Conservation (phyloP, 2,329 filamentous ascomycete genomes). For the Paramyrothecium sp. region DNA sequence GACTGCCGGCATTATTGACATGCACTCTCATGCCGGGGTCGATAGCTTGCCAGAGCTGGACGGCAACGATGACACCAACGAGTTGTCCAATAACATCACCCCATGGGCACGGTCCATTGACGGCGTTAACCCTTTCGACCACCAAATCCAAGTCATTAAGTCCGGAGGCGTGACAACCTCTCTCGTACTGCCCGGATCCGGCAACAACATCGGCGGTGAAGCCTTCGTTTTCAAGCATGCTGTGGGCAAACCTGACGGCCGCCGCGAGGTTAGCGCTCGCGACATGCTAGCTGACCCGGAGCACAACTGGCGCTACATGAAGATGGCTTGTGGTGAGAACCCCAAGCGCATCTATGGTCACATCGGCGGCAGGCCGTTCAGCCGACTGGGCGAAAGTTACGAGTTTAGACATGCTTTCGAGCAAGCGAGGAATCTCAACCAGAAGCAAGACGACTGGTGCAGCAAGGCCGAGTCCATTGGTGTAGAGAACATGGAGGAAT, state of each 20-base stretch:
- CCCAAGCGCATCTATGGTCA: conserved; percentile 61
- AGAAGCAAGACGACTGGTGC: conserved; percentile 69
- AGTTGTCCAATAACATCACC: conserved; percentile 62
- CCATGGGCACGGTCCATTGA: conserved; percentile 69
- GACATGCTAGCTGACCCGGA: conserved; percentile 68
- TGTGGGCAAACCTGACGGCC: conserved; percentile 57
- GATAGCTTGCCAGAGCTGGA: conserved; percentile 52
- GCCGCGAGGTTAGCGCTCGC: conserved; percentile 59
- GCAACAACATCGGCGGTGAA: conserved; percentile 73
- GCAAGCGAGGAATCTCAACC: conserved; percentile 54
- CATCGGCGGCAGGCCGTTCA: conserved; percentile 52
- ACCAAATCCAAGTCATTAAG: conserved; percentile 67
- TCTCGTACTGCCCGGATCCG: conserved; percentile 64
- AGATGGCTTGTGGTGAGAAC: conserved; percentile 76
- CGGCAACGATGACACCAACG: conserved; percentile 61
- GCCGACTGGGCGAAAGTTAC: conserved; percentile 67
- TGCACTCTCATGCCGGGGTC: conserved; percentile 68
- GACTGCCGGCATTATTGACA: conserved; percentile 68
- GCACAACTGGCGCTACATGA: conserved; percentile 67
- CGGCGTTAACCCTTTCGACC: conserved; percentile 60
- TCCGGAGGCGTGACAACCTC: conserved; percentile 71
- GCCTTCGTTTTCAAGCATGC: conserved; percentile 69
- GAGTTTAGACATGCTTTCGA: conserved; percentile 68
- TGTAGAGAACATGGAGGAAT: conserved; percentile 48
- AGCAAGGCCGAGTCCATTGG: conserved; percentile 50